Base-by-base conservation (phyloP, 148 eudicot genomes). In the Amaranthus cruentus region DNA sequence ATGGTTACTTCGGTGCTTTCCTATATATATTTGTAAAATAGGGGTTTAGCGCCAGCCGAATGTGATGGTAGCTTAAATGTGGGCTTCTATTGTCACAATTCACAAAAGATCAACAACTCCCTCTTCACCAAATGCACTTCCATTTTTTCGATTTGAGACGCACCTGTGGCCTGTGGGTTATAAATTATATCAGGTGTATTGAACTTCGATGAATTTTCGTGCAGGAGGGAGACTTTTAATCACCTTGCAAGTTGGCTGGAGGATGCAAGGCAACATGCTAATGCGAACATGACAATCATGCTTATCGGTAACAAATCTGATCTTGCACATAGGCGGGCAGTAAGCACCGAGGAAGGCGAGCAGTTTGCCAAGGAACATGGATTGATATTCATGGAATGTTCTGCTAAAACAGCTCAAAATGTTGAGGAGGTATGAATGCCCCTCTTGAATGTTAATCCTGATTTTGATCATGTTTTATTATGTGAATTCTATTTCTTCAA, bases 361-460 rank as follows among this genome's bases (percentile, higher is more conserved):
- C 86, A 80, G 76, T 83, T 83, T 83, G 86, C 86, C 28, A 80
- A 70, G 75, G 83, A 83, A 72, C 79, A 83, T 57, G 86, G 86
- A 44, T 68, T 83, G 77, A 71, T 83, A 53, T 83, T 83, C 83
- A 80, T 83, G 83, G 86, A 83, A 50, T 77, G 81, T 55, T 83
- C 86, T 55, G 86, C 86, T 14, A 83, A 80, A 75, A 83, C 86
- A 50, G 86, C 83, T 70, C 83, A 83, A 77, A 83, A 83, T 66
- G 86, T 83, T 2, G 86, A 83, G 69, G 86, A 83, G 83, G 86
- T 83, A 80, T 62, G n/a, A 46, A 66, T 57, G 11, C 62, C 12
- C 13, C 56, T 70, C 48, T 15, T 43, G 13, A 13, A n/a, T 3
- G 5, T 10, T 6, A 46, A 4, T 47, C 69, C 68, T 60, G 38